Base-by-base conservation (phyloP, 306 rosid species). In the Corylus avellana region DNA sequence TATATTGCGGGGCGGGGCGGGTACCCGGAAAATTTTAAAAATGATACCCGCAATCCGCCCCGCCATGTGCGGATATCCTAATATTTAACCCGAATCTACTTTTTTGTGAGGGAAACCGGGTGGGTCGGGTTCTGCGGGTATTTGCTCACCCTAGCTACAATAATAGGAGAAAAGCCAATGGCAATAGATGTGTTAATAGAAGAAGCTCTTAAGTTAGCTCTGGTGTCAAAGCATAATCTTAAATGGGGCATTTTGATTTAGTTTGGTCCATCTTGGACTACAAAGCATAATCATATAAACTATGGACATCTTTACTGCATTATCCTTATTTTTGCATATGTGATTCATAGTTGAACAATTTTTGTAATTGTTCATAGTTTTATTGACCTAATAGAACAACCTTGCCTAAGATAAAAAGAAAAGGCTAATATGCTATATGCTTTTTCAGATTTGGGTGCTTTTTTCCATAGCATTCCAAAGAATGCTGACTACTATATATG, bases 311-410 rank as follows among this genome's bases (percentile, higher is more conserved):
- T 44, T 75, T 72, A 46, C 81, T 67, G 20, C 72, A 29, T 59
- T 25, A 50, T 72, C 81, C 56, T 78, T 79, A 76, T 64, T 81
- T 59, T 57, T 72, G 50, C 67, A 54, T 4, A 22, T n/a, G 72
- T 76, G n/a, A 51, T 66, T 64, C 44, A 42, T 10, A 14, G 50
- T 69, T 14, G 74, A 54, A 32, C 75, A 82, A 82, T 37, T 68
- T 27, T 50, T 49, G 77, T 29, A 32, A 51, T 72, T 79, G 29
- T 76, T 74, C 55, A 22, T 64, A 59, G 49, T 59, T 61, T 73
- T 76, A 66, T 73, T 35, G 50, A 14, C 70, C 69, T 17, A 12
- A 53, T 37, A 75, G 64, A 73, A 73, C 12, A 42, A 67, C 22
- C 27, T 67, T 4, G 11, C 17, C 27, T 14, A 39, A 1, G 22